These are phyloP conservation scores for Cordyceps pruinosa DNA, from an alignment of 2,329 filamentous ascomycete genomes.

Conservation along the genomic window DNA sequence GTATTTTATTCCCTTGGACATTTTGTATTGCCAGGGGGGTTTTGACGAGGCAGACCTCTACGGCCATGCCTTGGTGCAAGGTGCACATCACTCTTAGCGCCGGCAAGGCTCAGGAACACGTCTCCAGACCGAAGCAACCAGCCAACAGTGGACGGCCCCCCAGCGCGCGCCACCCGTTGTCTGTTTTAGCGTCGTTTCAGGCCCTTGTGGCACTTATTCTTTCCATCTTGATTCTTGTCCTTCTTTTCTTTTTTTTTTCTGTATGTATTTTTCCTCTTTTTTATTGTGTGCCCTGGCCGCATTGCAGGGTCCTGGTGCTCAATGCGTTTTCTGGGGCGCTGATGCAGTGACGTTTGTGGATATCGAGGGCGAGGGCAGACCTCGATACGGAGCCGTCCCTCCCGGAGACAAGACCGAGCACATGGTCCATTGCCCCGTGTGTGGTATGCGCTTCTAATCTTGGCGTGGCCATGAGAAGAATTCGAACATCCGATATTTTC, in stretches of 20 bases:
- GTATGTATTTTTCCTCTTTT: too few relatives aligned
- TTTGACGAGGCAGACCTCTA: neutral
- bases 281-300: neutral
- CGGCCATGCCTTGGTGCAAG: neutral
- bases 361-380: too few relatives aligned
- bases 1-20: too few relatives aligned
- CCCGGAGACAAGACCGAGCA: too few relatives aligned
- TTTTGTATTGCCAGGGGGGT: neutral
- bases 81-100: neutral
- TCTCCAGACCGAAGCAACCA: too few relatives aligned
- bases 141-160: neutral
- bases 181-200: conserved; percentile 8
- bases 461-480: neutral
- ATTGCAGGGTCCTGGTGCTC: neutral
- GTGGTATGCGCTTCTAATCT: neutral
- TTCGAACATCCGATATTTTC: neutral
- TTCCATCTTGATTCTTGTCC: too few relatives aligned
- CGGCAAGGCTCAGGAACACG: conserved; percentile 4
- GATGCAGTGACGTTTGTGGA: too few relatives aligned
- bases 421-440: too few relatives aligned
- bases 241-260: too few relatives aligned
- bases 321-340: neutral
- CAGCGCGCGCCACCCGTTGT: conserved; percentile 3
- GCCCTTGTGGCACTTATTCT: neutral
- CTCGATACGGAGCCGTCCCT: too few relatives aligned